Evolutionary conservation across 306 rosid genomes (phyloP).

Genomic region (Boehmeria nivea): DNA sequence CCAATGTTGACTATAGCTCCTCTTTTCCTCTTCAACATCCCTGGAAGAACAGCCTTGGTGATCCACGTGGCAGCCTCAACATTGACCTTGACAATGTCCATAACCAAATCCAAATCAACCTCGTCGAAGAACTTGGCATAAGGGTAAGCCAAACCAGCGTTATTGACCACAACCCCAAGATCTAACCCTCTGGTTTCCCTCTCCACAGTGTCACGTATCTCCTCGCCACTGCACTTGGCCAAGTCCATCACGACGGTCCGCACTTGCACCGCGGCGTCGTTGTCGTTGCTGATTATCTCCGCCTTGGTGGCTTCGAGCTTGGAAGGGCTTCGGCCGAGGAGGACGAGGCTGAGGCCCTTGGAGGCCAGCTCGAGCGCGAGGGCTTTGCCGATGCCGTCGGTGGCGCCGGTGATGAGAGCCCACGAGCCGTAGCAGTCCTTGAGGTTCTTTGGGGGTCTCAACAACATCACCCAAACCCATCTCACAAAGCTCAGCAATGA

Average conservation of each 20-base stretch:
- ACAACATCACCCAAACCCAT: slow-evolving; percentile 55
- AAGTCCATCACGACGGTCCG: slow-evolving; percentile 37
- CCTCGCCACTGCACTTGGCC: slow-evolving; percentile 12
- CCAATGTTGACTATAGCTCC: slow-evolving; percentile 56
- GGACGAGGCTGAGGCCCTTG: slow-evolving; percentile 39
- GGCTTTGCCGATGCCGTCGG: slow-evolving; percentile 74
- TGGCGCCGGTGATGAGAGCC: slow-evolving; percentile 67
- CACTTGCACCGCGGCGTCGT: slow-evolving; percentile 1
- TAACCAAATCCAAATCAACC: slow-evolving; percentile 24
- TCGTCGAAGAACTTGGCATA: slow-evolving; percentile 41
- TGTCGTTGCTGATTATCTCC: slow-evolving; percentile 17
- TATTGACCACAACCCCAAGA: slow-evolving; percentile 44
- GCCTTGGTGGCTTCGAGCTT: slow-evolving; percentile 30
- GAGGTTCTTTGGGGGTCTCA: slow-evolving; percentile 61
- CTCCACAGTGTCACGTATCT: slow-evolving; percentile 17
- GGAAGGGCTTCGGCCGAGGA: slow-evolving; percentile 23
- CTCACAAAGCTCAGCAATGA: slow-evolving; percentile 14
- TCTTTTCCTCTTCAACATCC: slow-evolving; percentile 48
- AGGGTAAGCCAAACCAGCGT: slow-evolving; percentile 49
- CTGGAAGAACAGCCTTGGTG: slow-evolving; percentile 39
- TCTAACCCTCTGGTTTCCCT: slow-evolving; percentile 12
- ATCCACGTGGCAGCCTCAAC: slow-evolving; percentile 43
- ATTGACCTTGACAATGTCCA: slow-evolving; percentile 29
- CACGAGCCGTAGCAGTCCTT: slow-evolving; percentile 62
- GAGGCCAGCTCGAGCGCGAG: slow-evolving; percentile 54